These are phyloP conservation scores for Aegle marmelos DNA, from an alignment of 345 rosid species.

Conservation along the genomic window DNA sequence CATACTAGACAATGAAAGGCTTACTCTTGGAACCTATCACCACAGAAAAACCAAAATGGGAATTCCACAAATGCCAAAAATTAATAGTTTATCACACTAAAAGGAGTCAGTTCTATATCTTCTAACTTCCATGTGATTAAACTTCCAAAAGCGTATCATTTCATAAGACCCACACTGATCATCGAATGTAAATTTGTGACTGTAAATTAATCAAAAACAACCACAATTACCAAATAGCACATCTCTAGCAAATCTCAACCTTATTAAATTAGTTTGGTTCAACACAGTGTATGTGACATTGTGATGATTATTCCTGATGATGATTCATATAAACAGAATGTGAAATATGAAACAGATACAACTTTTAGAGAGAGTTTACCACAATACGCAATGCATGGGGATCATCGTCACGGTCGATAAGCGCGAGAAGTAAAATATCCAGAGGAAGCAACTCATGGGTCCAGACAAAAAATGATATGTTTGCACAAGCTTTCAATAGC, in stretches of 20 bases:
- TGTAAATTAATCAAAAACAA: neutral
- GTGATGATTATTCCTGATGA: neutral
- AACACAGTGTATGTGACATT: neutral
- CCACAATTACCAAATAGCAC: neutral
- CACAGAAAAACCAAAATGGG: neutral
- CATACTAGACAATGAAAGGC: neutral
- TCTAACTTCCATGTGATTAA: slow-evolving; percentile 1
- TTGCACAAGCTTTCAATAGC: slow-evolving; percentile 61
- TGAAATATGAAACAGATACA: slow-evolving; percentile 8
- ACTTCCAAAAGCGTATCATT: neutral
- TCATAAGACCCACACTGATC: neutral
- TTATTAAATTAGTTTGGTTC: neutral
- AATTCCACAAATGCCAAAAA: neutral
- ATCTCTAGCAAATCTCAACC: neutral
- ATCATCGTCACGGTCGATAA: slow-evolving; percentile 94
- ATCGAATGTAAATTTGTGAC: neutral
- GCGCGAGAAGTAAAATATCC: slow-evolving; percentile 90
- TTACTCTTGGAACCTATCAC: neutral
- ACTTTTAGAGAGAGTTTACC: slow-evolving; percentile 42
- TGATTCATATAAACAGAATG: neutral
- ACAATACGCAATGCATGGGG: slow-evolving; percentile 87
- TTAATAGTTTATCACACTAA: neutral
- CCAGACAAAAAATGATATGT: slow-evolving; percentile 82
- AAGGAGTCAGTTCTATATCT: neutral
- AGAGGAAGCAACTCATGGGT: slow-evolving; percentile 91